A percentile compares a stretch with the other conserved stretches of the same genome.
phyloP scores from a whole-genome alignment of 2,329 filamentous ascomycete species.

The Coniochaeta prunicola region DNA sequence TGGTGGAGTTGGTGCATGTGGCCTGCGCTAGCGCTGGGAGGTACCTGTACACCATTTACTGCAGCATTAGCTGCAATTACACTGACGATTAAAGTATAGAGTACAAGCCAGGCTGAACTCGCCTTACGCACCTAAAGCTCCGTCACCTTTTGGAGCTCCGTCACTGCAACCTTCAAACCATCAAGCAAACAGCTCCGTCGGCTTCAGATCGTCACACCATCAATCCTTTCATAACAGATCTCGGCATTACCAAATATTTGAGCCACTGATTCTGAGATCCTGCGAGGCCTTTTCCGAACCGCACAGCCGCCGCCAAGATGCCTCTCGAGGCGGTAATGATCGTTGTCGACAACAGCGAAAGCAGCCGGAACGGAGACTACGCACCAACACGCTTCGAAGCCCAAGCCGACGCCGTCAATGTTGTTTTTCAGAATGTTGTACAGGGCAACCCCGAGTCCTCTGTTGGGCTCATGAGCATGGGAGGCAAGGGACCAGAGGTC shows the following conservation, averaged over 20 bases:
- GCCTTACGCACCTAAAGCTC: conserved; percentile 10
- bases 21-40: not conserved
- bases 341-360: conserved; percentile 98
- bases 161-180: not conserved
- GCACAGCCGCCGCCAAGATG: conserved; percentile 57
- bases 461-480: conserved; percentile 98
- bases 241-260: not conserved
- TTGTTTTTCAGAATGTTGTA: conserved; percentile 93
- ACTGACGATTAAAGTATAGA: not conserved
- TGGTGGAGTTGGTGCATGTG: not conserved
- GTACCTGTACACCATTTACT: not conserved
- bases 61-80: not conserved
- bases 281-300: conserved; percentile 12
- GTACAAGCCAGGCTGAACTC: conserved; percentile 12
- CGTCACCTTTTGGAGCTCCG: conserved; percentile 4
- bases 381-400: conserved; percentile 93
- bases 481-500: conserved; percentile 93
- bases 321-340: conserved; percentile 99
- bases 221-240: not conserved
- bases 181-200: too few species aligned
- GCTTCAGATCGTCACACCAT: too few species aligned
- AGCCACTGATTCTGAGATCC: conserved; percentile 1
- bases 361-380: conserved; percentile 90
- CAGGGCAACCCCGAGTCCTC: conserved; percentile 94
- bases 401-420: conserved; percentile 88